A percentile compares a stretch with the other conserved stretches of the same genome.
Evolutionary conservation across 208 protist genomes (phyloP).

Genomic region (Leishmania lainsoni): DNA sequence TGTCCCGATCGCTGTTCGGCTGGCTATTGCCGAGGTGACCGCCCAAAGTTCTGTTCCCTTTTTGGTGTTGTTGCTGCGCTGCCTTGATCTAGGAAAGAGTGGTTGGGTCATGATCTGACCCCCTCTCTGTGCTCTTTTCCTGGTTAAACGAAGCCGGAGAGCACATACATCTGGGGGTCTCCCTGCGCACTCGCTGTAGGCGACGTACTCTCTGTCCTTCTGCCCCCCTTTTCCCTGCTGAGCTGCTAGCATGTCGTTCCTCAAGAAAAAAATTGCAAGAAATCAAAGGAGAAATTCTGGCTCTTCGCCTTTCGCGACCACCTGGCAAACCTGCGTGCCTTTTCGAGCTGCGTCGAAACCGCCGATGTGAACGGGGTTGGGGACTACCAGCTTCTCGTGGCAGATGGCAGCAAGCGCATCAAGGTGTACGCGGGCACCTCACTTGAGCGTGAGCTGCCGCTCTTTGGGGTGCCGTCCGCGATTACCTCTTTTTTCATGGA

Average conservation of each 20-base stretch:
- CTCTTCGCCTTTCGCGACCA: conserved; percentile 91
- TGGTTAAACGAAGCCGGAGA: neutral
- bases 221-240: neutral
- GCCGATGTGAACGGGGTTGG: conserved; percentile 90
- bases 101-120: neutral
- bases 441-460: conserved; percentile 73
- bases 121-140: neutral
- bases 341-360: conserved; percentile 74
- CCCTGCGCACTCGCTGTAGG: neutral
- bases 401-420: conserved; percentile 76
- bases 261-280: conserved; percentile 1
- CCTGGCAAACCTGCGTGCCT: conserved; percentile 80
- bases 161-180: neutral
- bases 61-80: neutral
- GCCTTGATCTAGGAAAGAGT: neutral
- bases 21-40: neutral
- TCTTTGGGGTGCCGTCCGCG: conserved; percentile 88
- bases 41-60: neutral
- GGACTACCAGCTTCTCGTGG: conserved; percentile 94
- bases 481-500: conserved; percentile 88
- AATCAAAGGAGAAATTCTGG: conserved; percentile 77
- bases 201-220: neutral
- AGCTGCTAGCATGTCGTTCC: neutral
- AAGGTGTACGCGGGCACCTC: conserved; percentile 86
- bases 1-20: neutral